Evolutionary conservation across 1,139 yeast species (phyloP), one percentile per base, ranked within the genome.

Genomic region (Wickerhamiella infanticola): DNA sequence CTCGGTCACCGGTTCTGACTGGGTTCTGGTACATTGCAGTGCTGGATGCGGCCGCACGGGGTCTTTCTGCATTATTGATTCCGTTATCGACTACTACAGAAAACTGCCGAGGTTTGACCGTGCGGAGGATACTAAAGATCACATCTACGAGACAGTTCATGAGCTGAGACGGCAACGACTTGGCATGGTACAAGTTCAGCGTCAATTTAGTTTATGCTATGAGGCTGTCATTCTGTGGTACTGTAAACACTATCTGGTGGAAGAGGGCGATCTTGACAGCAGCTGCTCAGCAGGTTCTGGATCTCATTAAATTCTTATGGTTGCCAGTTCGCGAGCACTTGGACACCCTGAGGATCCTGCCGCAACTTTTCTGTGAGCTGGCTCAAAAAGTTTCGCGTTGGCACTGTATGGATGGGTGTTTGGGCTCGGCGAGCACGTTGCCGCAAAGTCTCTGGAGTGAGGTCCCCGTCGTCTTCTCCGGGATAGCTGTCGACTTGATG

Each of bases 31-130:
- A 7, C 95, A 85, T 61, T 84, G 95, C 60, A 79, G 88, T 4
- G 95, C 95, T 0, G 95, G 95, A 0, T 84, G 95, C 63, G 95
- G 95, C 3, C 73, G 95, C 53, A 84, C 95, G 0, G 95, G 95
- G 2, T 83, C 88, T 0, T 81, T 83, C 52, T 79, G 86, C 48
- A 72, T 93, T 0, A 70, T 82, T 37, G 95, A 84, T 61, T 68
- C 81, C 13, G 66, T 81, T 26, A 58, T 79, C 36, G 75, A 73
- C 50, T 48, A 55, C 44, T 45, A 52, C 26, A 46, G 48, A 36
- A 43, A 33, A 25, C 35, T 38, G 37, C 18, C 46, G 38, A 43
- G 47, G 49, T 41, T 41, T 33, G 43, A 43, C 6, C 42, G 43
- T 4, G 49, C 38, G 7, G 13, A 42, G 1, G 48, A 55, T 50